Conservation (phyloP, 192 early-diverging fungal species). For the Backusella circina region DNA sequence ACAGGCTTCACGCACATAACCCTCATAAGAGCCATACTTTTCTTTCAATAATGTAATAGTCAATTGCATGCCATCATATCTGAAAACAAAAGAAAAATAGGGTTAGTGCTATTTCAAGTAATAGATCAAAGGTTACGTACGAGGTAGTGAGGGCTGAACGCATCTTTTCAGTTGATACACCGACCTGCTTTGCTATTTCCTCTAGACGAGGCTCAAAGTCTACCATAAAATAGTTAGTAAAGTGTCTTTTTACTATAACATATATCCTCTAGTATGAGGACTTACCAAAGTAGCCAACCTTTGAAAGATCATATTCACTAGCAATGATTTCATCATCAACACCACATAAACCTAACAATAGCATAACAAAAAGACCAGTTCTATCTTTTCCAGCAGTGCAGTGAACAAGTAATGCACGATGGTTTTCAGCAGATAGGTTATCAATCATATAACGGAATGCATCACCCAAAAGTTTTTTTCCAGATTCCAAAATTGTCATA, state of each 20-base stretch:
- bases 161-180: conserved; percentile 20
- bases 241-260: neutral
- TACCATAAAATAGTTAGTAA: neutral
- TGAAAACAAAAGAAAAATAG: neutral
- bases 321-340: conserved; percentile 67
- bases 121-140: neutral
- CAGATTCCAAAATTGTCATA: conserved; percentile 43
- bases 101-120: neutral
- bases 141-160: conserved; percentile 21
- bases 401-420: conserved; percentile 52
- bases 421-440: conserved; percentile 18
- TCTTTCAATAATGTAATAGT: conserved; percentile 36
- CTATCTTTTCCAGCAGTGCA: conserved; percentile 73
- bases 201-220: conserved; percentile 6
- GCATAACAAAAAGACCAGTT: conserved; percentile 57
- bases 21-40: conserved; percentile 44
- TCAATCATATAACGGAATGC: conserved; percentile 44
- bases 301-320: conserved; percentile 58
- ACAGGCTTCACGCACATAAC: conserved; percentile 39
- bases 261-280: too few species aligned
- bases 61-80: conserved; percentile 25
- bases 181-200: conserved; percentile 11
- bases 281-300: conserved; percentile 37
- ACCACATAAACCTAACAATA: conserved; percentile 56
- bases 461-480: conserved; percentile 27